A percentile compares a stretch with the other conserved stretches of the same genome.
These are phyloP conservation scores for Dryadomyces quercivorus DNA, from an alignment of 2,329 filamentous ascomycete species.

Conservation along the genomic window DNA sequence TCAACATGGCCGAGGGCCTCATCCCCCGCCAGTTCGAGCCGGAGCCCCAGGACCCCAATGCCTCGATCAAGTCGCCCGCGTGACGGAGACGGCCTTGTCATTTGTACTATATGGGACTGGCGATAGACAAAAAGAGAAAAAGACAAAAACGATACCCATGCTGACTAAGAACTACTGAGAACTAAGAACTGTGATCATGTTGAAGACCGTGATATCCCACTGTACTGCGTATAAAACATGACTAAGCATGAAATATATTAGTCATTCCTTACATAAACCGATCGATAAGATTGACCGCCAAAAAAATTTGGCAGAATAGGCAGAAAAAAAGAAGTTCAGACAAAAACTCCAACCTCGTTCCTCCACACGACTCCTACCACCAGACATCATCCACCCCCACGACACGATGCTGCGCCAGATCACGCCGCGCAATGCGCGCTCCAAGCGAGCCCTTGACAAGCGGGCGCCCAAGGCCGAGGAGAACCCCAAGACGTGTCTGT, in stretches of 20 bases:
- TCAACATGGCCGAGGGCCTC: constrained; percentile 61
- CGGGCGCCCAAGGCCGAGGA: constrained; percentile 80
- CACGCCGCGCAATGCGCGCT: constrained; percentile 64
- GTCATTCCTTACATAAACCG: neutral
- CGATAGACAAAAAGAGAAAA: no score
- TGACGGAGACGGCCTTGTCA: constrained; percentile 8
- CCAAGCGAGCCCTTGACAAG: constrained; percentile 88
- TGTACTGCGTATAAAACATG: no score
- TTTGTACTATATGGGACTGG: neutral
- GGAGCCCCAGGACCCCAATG: constrained; percentile 25
- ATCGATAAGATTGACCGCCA: neutral
- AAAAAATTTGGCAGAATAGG: neutral
- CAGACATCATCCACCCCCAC: neutral
- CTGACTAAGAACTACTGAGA: no score
- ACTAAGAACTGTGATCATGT: no score
- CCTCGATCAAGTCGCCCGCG: constrained; percentile 28
- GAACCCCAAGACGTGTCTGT: constrained; percentile 80
- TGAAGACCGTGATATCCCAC: no score
- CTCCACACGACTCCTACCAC: neutral
- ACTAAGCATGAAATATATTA: neutral
- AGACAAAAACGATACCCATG: neutral
- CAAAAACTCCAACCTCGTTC: neutral
- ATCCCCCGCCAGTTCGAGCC: constrained; percentile 45
- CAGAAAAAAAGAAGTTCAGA: neutral
- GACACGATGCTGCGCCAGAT: constrained; percentile 13